Base-by-base conservation (phyloP, 2,329 filamentous ascomycete genomes). In the Ampelomyces quisqualis region DNA sequence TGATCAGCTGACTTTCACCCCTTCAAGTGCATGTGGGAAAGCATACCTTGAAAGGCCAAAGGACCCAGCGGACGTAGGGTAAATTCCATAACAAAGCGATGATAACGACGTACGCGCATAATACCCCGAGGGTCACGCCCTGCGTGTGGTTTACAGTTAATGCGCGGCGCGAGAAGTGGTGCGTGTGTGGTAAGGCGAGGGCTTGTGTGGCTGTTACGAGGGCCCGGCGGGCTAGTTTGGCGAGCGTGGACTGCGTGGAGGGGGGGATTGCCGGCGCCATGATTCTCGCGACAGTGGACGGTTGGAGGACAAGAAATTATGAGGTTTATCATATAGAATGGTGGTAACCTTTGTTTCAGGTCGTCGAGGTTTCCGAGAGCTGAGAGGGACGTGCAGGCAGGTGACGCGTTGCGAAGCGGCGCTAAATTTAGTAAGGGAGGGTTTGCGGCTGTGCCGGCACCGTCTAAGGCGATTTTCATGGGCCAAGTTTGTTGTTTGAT, bases 11-110 rank as follows among this genome's bases (percentile, higher is more conserved):
- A 14, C 13, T 23, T 14, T 4, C 26, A 14, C 7, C 13, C n/a
- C 7, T 6, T 14, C 26, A 28, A 14, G 15, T 8, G 4, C 8
- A n/a, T n/a, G n/a, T n/a, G n/a, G n/a, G n/a, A n/a, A n/a, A n/a
- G n/a, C n/a, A n/a, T n/a, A 86, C 83, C 72, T 90, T 90, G 73
- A 90, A 90, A 3, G 86, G 86, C 86, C 86, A 90, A 23, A 90
- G 70, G 1, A 84, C 75, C 76, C 81, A 85, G 40, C 80, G 77
- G n/a, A 90, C 69, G 65, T 88, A 88, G 1, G 86, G 86, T 1
- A 90, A 66, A 68, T 90, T 90, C 86, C 86, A 90, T 3, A 90
- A 72, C 28, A 90, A 73, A 4, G 85, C 85, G 51, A 90, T 90
- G 32, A 77, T 76, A 13, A 88, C 85, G 2, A 85, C 77, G 67